A percentile compares a stretch with the other conserved stretches of the same genome.
phyloP scores from a whole-genome alignment of 257 asterid genomes.

The Ligustrum vulgare region DNA sequence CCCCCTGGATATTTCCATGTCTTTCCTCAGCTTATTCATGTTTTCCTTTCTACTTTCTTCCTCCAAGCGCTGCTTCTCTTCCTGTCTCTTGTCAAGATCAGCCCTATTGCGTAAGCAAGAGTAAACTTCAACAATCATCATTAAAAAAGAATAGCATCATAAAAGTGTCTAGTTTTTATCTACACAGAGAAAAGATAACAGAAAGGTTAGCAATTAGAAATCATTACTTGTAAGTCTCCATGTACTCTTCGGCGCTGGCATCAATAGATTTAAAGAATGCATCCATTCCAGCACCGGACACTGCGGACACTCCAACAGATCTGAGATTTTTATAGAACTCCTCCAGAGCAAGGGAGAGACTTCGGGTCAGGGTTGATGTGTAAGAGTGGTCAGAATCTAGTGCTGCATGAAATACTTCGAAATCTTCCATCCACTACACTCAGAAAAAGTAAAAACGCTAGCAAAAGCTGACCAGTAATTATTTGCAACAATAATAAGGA shows the following conservation, averaged over 20 bases:
- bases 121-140: background rate
- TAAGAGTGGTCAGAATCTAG: slow-evolving; percentile 77
- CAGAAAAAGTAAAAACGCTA: no score
- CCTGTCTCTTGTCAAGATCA: slow-evolving; percentile 88
- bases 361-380: slow-evolving; percentile 80
- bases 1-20: slow-evolving; percentile 81
- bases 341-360: slow-evolving; percentile 88
- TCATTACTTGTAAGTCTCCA: slow-evolving; percentile 87
- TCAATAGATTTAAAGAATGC: slow-evolving; percentile 80
- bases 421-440: slow-evolving; percentile 97
- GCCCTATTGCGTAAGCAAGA: slow-evolving; percentile 41
- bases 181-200: background rate
- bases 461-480: background rate
- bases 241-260: slow-evolving; percentile 84
- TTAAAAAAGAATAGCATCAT: background rate
- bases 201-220: background rate
- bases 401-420: slow-evolving; percentile 84
- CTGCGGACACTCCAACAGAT: slow-evolving; percentile 95
- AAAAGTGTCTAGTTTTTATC: background rate
- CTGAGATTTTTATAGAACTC: slow-evolving; percentile 83
- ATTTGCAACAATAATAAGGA: background rate
- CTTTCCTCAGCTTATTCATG: slow-evolving; percentile 86
- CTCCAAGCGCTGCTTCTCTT: slow-evolving; percentile 79
- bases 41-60: slow-evolving; percentile 68
- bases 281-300: slow-evolving; percentile 88